Base-by-base conservation (phyloP, 1,139 yeast genomes). In the Pichia kudriavzevii region DNA sequence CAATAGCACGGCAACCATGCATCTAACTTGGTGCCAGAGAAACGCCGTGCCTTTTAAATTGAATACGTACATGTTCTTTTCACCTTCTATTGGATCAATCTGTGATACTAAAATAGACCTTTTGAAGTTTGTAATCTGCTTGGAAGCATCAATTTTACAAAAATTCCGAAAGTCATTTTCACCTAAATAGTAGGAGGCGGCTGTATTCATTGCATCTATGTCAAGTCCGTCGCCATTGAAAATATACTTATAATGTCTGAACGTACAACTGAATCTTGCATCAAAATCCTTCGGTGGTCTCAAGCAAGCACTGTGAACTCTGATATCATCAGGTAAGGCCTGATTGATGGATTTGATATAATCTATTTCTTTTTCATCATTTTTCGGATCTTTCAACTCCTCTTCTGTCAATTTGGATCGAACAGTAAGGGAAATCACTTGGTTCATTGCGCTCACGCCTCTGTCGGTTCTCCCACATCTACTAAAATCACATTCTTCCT, bases 381-480 rank as follows among this genome's bases (percentile, higher is more conserved):
- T 69, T 1, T 44, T 59, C 1, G 74, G 64, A 36, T 71, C 66
- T n/a, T 38, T 29, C 45, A 85, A 88, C 34, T 85, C 82, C 17
- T 63, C 69, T 1, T 58, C 53, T 0, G 70, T 50, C 32, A 91
- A 58, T 21, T 67, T 64, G 0, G 96, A 84, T 44, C 99, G 66
- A 17, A 91, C 79, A 16, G 67, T 62, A 27, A 91, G 63, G 0
- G 95, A 78, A 10, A 91, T 79, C 7, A 91, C 98, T 58, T 91
- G 99, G 49, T 85, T 83, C 79, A 91, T 74, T 1, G 99, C 98
- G 61, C 95, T 83, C 6, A 91, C 99, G 11, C 98, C 98, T 48
- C 77, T 79, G 52, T 91, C 99, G 0, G 99, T 91, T 50, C 99
- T 67, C 0, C 99, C 99, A 60, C 98, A 93, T 43, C 98, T 64